Evolutionary conservation across 139 green algal species (phyloP).

Genomic region (Chlorella sorokiniana): DNA sequence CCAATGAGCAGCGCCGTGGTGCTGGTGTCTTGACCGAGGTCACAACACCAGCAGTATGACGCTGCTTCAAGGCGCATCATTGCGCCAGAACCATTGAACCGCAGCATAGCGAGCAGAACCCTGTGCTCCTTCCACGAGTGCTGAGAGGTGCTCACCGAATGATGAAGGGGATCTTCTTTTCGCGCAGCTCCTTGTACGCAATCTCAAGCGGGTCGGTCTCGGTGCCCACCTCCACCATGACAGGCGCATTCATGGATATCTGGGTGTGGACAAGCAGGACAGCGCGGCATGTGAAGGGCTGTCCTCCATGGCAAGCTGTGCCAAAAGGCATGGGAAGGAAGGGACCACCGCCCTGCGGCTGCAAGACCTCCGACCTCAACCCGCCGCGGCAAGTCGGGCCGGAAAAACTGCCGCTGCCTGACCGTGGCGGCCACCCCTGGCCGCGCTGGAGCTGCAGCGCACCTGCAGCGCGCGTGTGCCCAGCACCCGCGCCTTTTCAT

Average conservation of each 20-base stretch:
- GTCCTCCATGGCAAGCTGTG: no score
- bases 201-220: conserved; percentile 83
- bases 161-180: conserved; percentile 99
- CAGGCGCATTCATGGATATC: conserved; percentile 93
- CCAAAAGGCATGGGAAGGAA: neutral
- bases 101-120: no score
- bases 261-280: neutral
- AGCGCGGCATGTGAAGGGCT: no score
- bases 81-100: no score
- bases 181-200: conserved; percentile 92
- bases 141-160: conserved; percentile 67
- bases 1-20: no score
- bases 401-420: neutral
- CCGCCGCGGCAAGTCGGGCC: no score
- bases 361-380: no score
- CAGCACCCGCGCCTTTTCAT: conserved; percentile 92
- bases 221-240: conserved; percentile 91
- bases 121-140: neutral
- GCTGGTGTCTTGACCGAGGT: no score
- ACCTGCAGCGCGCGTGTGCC: conserved; percentile 96
- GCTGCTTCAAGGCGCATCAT: no score
- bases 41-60: no score
- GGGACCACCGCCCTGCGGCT: no score
- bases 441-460: neutral
- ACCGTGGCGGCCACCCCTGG: neutral